phyloP scores from a whole-genome alignment of 305 asterid species.

The Andrographis paniculata region DNA sequence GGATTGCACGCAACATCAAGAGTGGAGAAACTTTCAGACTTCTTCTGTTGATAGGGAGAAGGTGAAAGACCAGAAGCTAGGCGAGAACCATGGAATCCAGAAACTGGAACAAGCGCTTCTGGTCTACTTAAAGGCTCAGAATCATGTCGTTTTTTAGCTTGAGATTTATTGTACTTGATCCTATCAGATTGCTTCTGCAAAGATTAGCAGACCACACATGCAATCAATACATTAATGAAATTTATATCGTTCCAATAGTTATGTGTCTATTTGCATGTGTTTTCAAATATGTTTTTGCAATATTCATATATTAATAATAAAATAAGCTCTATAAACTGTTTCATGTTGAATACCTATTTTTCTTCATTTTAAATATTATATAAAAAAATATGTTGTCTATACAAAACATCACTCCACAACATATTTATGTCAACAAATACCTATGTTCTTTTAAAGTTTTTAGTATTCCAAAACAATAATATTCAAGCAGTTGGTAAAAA shows the following conservation, averaged over 20 bases:
- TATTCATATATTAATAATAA: too few species aligned
- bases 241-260: conserved; percentile 8
- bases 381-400: too few species aligned
- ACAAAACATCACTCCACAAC: too few species aligned
- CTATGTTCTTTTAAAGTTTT: too few species aligned
- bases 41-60: conserved; percentile 62
- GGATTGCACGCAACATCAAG: conserved; percentile 36
- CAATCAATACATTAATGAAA: conserved; percentile 3
- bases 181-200: conserved; percentile 88
- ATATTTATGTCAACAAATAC: too few species aligned
- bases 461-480: too few species aligned
- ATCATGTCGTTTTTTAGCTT: conserved; percentile 81
- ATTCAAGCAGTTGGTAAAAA: too few species aligned
- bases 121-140: conserved; percentile 62
- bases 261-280: too few species aligned
- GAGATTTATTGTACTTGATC: conserved; percentile 70
- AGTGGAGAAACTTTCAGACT: conserved; percentile 37
- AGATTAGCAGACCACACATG: conserved; percentile 15
- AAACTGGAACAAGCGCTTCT: conserved; percentile 71
- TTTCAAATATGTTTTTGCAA: too few species aligned
- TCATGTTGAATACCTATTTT: too few species aligned
- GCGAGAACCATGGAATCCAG: conserved; percentile 86
- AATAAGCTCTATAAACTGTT: too few species aligned
- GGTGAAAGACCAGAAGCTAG: conserved; percentile 89
- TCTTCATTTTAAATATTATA: too few species aligned